Percentiles rank a stretch among this genome's conserved stretches.
Conservation (phyloP, 768 basidiomycete species). For the Boletus rubroflammeus region DNA sequence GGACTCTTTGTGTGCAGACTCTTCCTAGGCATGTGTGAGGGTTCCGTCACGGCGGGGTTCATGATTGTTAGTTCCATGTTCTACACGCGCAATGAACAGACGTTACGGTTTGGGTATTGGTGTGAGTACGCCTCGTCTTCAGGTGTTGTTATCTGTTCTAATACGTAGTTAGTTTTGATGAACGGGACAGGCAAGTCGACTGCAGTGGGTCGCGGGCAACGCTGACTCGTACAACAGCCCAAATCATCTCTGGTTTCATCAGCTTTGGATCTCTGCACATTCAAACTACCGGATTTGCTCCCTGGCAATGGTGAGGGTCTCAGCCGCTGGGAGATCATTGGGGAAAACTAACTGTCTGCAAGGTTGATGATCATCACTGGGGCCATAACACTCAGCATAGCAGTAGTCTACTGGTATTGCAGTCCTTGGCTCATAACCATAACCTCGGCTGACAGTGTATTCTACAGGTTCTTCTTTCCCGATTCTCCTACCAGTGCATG, state of each 20-base stretch:
- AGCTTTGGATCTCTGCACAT: constrained; percentile 68
- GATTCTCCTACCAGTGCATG: constrained; percentile 72
- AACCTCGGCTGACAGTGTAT: not conserved
- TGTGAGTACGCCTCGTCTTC: constrained; percentile 42
- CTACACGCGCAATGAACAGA: constrained; percentile 70
- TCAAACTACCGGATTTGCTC: constrained; percentile 50
- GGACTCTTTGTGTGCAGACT: constrained; percentile 61
- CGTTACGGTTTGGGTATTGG: constrained; percentile 69
- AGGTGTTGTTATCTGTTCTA: not conserved
- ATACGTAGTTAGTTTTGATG: constrained; percentile 53
- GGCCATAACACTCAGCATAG: constrained; percentile 48
- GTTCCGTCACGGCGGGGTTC: constrained; percentile 68
- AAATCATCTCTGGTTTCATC: constrained; percentile 67
- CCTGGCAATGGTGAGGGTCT: constrained; percentile 63
- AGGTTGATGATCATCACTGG: constrained; percentile 75
- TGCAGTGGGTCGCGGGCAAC: not conserved
- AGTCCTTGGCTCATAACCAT: not conserved
- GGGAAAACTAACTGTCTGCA: not conserved
- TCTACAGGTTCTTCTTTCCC: constrained; percentile 59
- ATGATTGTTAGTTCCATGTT: constrained; percentile 78
- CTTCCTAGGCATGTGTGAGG: constrained; percentile 72
- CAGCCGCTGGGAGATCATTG: not conserved
- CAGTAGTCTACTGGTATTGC: constrained; percentile 51
- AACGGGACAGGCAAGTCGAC: constrained; percentile 56
- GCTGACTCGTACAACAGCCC: constrained; percentile 40